Base-by-base conservation (phyloP, 2,329 filamentous ascomycete genomes). In the Fusarium nematophilum region DNA sequence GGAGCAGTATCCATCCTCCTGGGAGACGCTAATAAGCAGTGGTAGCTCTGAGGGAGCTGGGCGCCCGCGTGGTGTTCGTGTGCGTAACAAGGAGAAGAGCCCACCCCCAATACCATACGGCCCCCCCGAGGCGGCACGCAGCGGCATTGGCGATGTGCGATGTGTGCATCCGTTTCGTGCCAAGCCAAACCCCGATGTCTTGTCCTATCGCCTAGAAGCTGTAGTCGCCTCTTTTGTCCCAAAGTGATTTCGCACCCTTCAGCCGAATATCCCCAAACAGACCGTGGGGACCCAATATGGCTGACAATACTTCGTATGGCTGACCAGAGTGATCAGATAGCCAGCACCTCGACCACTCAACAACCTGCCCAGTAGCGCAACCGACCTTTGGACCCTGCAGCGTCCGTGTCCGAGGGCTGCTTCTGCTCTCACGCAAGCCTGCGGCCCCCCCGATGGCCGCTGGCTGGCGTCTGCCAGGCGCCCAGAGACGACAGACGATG, bases 351-450 rank as follows among this genome's bases (percentile, higher is more conserved):
- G 30, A 42, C 11, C 34, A 29, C 39, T 26, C 46, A 50, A 26
- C 38, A 44, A 17, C 45, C 29, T 36, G 26, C 45, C 56, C 48
- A 59, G 51, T 31, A 60, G 53, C 37, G 56, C 36, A 63, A 31
- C 59, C 59, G 59, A 62, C 54, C 4, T 21, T 51, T 36, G 37
- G 34, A 52, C 47, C 45, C 51, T 53, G 51, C 26, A 47, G 30
- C 25, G 25, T 45, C 47, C 38, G 37, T 40, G 40, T 26, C 39
- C 34, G 34, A 42, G 30, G n/a, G 14, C 37, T 45, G 17, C 44
- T 56, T 21, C n/a, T 21, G 21, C 18, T 44, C 40, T 25, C 30
- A 47, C 33, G 40, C 38, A 44, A 40, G 40, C 25, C 23, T 49
- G 23, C 43, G 39, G 29, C 50, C 30, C 25, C 11, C 13, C 33